Base-by-base conservation (phyloP, 495 filamentous ascomycete species). In the Aspergillus sparsus region DNA sequence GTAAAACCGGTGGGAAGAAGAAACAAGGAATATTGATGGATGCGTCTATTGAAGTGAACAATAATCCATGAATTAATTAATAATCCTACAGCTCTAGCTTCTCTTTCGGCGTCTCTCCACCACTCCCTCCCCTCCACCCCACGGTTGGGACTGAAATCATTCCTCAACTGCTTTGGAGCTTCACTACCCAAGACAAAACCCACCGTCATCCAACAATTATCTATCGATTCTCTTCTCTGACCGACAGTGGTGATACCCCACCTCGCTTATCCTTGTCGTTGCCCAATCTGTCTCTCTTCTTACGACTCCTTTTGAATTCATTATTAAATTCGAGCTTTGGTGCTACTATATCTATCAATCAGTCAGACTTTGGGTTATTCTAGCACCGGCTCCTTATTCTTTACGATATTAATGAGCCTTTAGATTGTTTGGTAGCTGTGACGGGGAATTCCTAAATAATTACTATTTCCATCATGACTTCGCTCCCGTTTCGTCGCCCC, bases 401-500 rank as follows among this genome's bases (percentile, higher is more conserved):
- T 27, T 27, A 27, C 21, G 21, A 27, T 1, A 27, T 27, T 3
- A 27, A 27, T 27, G 21, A 1, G 1, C 21, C 21, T 27, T 27
- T 27, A 27, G 3, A 27, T 3, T 27, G 21, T 27, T 27, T 27
- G 21, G 21, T 3, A 27, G 21, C 3, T 53, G 33, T 2, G 34
- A 15, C 27, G 3, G 7, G 11, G 8, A 15, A 21, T n/a, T 47
- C 3, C 6, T 32, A 13, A 12, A 2, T 46, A n/a, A 13, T 7
- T 35, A 10, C 21, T n/a, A 10, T 32, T 34, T 13, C 7, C 33
- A 62, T 10, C 42, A 66, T 66, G 63, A 7, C 61, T 32, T 31
- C 61, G 34, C 60, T 71, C 41, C 73, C 73, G 50, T 70, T 68
- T 52, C 70, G 67, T 55, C 73, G 64, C 21, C 66, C 71, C 51